Conservation (phyloP, 768 basidiomycete species). For the Nidularia pulvinata region DNA sequence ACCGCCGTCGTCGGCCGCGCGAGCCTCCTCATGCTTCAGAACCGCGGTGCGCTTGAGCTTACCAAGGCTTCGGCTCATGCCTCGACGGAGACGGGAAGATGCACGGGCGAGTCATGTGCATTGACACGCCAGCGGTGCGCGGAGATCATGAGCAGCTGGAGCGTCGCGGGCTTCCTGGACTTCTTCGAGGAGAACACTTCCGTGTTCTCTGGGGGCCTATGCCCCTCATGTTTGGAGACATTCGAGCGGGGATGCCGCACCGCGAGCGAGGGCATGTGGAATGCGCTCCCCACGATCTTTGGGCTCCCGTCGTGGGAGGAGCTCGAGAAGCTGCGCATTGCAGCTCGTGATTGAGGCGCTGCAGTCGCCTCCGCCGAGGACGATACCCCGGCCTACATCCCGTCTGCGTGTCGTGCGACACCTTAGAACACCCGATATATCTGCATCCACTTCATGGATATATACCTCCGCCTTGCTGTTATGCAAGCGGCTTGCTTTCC, state of each 20-base stretch:
- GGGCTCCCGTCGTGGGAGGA: constrained; percentile 22
- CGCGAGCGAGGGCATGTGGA: constrained; percentile 25
- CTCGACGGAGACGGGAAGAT: background rate
- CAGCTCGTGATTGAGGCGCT: too few species aligned
- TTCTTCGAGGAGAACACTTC: constrained; percentile 23
- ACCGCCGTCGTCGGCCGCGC: constrained; percentile 23
- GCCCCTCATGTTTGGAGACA: constrained; percentile 12
- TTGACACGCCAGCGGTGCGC: constrained; percentile 15
- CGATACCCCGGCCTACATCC: too few species aligned
- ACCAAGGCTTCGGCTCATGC: background rate
- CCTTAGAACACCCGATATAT: too few species aligned
- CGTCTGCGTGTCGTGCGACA: too few species aligned
- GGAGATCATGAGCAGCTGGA: constrained; percentile 21
- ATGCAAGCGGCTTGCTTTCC: too few species aligned
- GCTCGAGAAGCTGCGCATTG: too few species aligned
- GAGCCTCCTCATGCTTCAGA: constrained; percentile 18
- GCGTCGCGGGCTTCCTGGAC: constrained; percentile 26
- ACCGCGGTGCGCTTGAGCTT: constrained; percentile 5
- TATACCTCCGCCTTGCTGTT: too few species aligned
- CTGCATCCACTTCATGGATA: too few species aligned
- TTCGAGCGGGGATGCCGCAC: constrained; percentile 13
- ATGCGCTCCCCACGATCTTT: constrained; percentile 24
- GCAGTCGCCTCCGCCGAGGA: too few species aligned
- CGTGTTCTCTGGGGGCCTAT: constrained; percentile 17
- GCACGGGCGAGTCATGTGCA: constrained; percentile 11